phyloP scores from a whole-genome alignment of 371 early-diverging fungal genomes.

The Apophysomyces ossiformis region DNA sequence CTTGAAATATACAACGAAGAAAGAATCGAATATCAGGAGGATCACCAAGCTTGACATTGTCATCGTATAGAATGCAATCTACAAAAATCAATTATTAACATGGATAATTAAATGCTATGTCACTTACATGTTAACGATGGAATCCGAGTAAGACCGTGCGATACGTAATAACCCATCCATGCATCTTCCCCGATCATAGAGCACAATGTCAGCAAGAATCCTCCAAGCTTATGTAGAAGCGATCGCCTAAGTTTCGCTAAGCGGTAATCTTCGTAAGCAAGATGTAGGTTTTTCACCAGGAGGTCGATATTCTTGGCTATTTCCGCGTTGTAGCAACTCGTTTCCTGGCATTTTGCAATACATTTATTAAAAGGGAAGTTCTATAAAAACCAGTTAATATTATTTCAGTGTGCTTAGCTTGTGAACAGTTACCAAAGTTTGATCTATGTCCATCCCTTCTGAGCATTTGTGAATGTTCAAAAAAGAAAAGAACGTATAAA shows the following conservation, averaged over 20 bases:
- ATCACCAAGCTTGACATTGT: conserved; percentile 11
- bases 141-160: conserved; percentile 15
- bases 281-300: conserved; percentile 58
- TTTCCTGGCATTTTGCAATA: conserved; percentile 3
- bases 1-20: conserved; percentile 11
- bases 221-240: conserved; percentile 36
- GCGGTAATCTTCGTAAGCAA: conserved; percentile 68
- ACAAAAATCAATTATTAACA: neutral
- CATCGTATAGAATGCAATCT: neutral
- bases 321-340: conserved; percentile 10
- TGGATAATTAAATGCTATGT: neutral
- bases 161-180: conserved; percentile 56
- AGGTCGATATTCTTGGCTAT: conserved; percentile 25
- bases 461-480: conserved; percentile 23
- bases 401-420: no score
- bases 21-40: conserved; percentile 25
- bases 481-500: conserved; percentile 57
- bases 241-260: conserved; percentile 42
- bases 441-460: neutral
- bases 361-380: conserved; percentile 19
- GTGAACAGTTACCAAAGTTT: neutral
- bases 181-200: conserved; percentile 39
- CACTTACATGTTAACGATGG: neutral
- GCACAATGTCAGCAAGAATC: conserved; percentile 53
- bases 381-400: neutral